Conservation (phyloP, 305 asterid species). For the Caryopteris hybrid region DNA sequence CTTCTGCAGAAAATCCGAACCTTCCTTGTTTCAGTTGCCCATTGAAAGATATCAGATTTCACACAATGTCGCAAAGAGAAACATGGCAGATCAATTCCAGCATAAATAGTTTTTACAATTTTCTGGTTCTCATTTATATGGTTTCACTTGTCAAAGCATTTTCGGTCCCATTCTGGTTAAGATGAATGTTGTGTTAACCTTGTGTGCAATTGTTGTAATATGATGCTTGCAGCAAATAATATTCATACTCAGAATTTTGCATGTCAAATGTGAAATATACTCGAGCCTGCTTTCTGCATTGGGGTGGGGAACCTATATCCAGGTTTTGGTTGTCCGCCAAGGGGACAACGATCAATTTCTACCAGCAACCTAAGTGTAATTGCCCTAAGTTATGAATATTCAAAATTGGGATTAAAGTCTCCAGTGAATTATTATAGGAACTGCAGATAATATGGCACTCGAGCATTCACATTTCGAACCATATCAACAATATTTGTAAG, state of each 20-base stretch:
- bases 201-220: conserved; percentile 10
- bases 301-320: too few relatives aligned
- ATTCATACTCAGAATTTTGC: neutral
- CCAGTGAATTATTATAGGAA: too few relatives aligned
- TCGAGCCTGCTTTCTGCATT: too few relatives aligned
- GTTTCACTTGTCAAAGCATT: neutral
- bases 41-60: conserved; percentile 12
- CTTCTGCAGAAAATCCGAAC: conserved; percentile 42
- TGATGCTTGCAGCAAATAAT: neutral
- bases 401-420: too few relatives aligned
- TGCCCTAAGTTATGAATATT: neutral
- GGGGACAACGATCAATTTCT: too few relatives aligned
- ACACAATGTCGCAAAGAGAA: neutral
- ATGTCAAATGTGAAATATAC: neutral
- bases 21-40: conserved; percentile 41
- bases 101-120: neutral
- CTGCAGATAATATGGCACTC: too few relatives aligned
- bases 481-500: too few relatives aligned
- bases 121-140: neutral
- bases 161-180: neutral
- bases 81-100: neutral
- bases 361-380: too few relatives aligned
- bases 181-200: neutral
- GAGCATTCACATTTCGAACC: too few relatives aligned
- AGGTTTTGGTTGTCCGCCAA: too few relatives aligned